Base-by-base conservation (phyloP, 73 alveolate species). In the Paramecium sonneborni region DNA sequence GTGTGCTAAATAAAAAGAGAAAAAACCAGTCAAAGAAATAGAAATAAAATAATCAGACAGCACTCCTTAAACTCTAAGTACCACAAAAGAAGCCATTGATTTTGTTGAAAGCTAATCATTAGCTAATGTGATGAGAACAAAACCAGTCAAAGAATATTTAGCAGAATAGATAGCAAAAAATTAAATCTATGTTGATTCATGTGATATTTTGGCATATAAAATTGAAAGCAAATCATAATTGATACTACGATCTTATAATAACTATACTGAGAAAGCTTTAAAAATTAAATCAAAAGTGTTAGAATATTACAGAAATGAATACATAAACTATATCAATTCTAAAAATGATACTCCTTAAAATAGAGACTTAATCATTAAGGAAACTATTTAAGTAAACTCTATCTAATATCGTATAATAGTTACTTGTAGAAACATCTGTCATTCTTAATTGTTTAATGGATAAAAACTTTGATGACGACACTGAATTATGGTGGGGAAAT, bases 361-460 rank as follows among this genome's bases (percentile, higher is more conserved):
- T 21, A 41, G 28, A 23, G 76, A 79, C 15, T 43, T 20, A 21
- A 34, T 79, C 15, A 38, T 37, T 0, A 43, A 14, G 15, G 44
- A 79, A 44, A 79, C 90, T 4, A 43, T 39, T 26, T 34, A 30
- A 46, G 90, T 79, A 79, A 9, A 21, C 24, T 18, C 15, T 79
- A 21, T n/a, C n/a, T 79, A 24, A 39, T 43, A 24, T 41, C 6
- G 6, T 30, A 6, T 44, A 18, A 18, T 21, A 79, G 90, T 46
- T 79, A 79, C 20, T 46, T 8, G 74, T 79, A 20, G 90, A 79
- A 79, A 46, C 74, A 11, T 7, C 74, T 4, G 24, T 79, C 0
- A 79, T 79, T 14, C 30, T 79, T 1, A 79, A 79, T 79, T 79
- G 76, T 43, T 44, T 79, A n/a, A 79, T 79, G 90, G 90, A 79